These are phyloP conservation scores for Cicer chorassanicum DNA, from an alignment of 306 rosid species.

Conservation along the genomic window DNA sequence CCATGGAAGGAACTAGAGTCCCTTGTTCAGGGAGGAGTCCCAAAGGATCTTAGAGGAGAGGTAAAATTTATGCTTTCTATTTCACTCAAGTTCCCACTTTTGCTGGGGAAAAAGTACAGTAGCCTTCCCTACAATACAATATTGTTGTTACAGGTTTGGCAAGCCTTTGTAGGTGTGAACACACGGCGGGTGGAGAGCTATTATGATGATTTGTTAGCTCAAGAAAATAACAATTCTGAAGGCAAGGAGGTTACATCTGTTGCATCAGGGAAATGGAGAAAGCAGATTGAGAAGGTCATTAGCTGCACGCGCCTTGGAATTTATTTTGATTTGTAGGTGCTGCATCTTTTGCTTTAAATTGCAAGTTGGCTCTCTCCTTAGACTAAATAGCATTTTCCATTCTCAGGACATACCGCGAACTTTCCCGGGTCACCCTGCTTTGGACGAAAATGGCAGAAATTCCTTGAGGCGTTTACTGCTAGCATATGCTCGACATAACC, in stretches of 20 bases:
- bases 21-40: constrained; percentile 92
- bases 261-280: constrained; percentile 80
- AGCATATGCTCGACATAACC: constrained; percentile 95
- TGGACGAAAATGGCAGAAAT: constrained; percentile 82
- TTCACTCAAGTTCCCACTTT: constrained; percentile 42
- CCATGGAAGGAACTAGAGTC: constrained; percentile 78
- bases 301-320: constrained; percentile 92
- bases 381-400: constrained; percentile 48
- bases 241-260: constrained; percentile 54
- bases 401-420: constrained; percentile 95
- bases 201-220: constrained; percentile 74
- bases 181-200: constrained; percentile 73
- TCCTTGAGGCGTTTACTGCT: constrained; percentile 87
- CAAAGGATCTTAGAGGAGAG: constrained; percentile 96
- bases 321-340: constrained; percentile 91
- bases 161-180: constrained; percentile 94
- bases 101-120: constrained; percentile 37
- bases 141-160: constrained; percentile 88
- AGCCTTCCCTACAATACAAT: constrained; percentile 54
- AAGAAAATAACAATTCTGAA: constrained; percentile 56
- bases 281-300: constrained; percentile 99
- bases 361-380: constrained; percentile 59
- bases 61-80: constrained; percentile 53
- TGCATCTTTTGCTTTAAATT: constrained; percentile 70
- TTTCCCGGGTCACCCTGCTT: constrained; percentile 98